Evolutionary conservation across 164 flowering plant genomes (phyloP).

Genomic region (Chloranthus sessilifolius): DNA sequence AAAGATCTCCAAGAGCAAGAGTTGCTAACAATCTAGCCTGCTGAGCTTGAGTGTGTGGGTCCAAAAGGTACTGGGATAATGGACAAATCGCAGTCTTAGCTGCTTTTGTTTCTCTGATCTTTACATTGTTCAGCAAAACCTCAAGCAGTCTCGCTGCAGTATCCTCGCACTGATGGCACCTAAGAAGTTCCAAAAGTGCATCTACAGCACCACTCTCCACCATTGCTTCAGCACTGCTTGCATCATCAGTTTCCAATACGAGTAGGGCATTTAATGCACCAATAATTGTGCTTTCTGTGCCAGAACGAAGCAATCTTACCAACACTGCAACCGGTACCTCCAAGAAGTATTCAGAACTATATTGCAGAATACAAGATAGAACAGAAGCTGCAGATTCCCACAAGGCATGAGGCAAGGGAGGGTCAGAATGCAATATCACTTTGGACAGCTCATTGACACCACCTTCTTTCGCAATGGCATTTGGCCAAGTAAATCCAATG

Average conservation of each 20-base stretch:
- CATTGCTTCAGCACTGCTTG: constrained; percentile 97
- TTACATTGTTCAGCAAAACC: constrained; percentile 37
- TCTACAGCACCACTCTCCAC: constrained; percentile 57
- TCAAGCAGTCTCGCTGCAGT: constrained; percentile 33
- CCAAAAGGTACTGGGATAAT: constrained; percentile 89
- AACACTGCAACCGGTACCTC: constrained; percentile 97
- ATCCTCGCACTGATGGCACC: constrained; percentile 34
- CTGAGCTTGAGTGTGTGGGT: constrained; percentile 96
- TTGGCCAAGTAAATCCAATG: constrained; percentile 87
- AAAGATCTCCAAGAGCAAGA: constrained; percentile 92
- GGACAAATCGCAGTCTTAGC: constrained; percentile 83
- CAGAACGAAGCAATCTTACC: constrained; percentile 89
- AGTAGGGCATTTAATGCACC: constrained; percentile 94
- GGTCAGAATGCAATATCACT: constrained; percentile 86
- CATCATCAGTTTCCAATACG: constrained; percentile 91
- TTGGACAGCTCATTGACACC: constrained; percentile 88
- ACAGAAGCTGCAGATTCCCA: constrained; percentile 97
- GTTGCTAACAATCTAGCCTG: constrained; percentile 90
- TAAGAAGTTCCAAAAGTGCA: constrained; percentile 30
- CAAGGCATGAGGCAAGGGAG: constrained; percentile 79
- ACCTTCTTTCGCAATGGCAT: constrained; percentile 96
- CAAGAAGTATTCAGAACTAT: constrained; percentile 86
- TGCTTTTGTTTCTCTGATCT: constrained; percentile 82
- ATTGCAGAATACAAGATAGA: constrained; percentile 76
- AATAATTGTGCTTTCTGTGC: constrained; percentile 68